These are phyloP conservation scores for Phytophthora nicotianae DNA, from an alignment of 352 stramenopile genomes.

Conservation along the genomic window DNA sequence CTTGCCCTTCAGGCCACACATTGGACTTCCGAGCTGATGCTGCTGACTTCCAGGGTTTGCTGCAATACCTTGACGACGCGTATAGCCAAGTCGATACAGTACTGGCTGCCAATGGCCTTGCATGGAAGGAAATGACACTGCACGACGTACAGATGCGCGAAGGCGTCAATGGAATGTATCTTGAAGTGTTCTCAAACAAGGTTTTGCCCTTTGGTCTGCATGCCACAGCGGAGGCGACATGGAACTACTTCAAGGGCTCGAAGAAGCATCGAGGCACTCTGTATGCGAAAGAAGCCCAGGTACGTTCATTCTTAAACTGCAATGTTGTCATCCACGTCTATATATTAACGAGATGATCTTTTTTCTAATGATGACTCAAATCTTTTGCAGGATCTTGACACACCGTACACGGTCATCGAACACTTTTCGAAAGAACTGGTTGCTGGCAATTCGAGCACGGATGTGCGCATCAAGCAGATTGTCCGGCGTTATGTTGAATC, in stretches of 20 bases:
- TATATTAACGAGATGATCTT: not conserved
- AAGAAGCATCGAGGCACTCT: slow-evolving; percentile 41
- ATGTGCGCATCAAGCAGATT: slow-evolving; percentile 65
- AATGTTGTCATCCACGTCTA: not conserved
- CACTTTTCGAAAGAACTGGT: slow-evolving; percentile 64
- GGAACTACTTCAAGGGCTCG: slow-evolving; percentile 43
- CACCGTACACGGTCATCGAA: slow-evolving; percentile 62
- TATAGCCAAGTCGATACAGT: slow-evolving; percentile 33
- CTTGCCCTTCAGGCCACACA: slow-evolving; percentile 17
- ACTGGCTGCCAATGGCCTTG: slow-evolving; percentile 32
- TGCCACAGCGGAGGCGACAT: slow-evolving; percentile 32
- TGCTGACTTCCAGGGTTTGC: slow-evolving; percentile 29
- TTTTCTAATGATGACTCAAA: not conserved
- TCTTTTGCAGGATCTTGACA: slow-evolving; percentile 29
- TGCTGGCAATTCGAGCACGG: slow-evolving; percentile 49
- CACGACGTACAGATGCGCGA: slow-evolving; percentile 36
- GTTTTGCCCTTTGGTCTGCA: slow-evolving; percentile 36
- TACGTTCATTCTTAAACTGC: slow-evolving; percentile 6
- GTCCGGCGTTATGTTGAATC: slow-evolving; percentile 63
- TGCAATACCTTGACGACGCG: slow-evolving; percentile 28
- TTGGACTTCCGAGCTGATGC: slow-evolving; percentile 30
- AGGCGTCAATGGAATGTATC: slow-evolving; percentile 27
- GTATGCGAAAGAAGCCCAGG: slow-evolving; percentile 39
- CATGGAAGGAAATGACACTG: slow-evolving; percentile 29
- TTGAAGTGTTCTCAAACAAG: slow-evolving; percentile 42